Conservation (phyloP, 169 alveolate genomes). For the Amoebophrya sp. region DNA sequence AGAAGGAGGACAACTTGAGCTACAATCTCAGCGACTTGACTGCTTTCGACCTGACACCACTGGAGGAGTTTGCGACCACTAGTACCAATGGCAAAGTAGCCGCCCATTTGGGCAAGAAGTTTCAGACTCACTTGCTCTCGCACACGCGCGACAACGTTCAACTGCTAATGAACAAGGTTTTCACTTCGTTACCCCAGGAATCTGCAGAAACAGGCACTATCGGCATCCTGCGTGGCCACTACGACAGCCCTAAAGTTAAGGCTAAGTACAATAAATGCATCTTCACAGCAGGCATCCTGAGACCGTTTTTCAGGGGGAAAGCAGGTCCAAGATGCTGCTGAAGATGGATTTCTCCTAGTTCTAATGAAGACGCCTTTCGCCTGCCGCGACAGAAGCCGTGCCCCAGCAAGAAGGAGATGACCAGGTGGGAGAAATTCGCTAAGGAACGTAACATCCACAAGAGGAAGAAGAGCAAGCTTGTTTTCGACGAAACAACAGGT, state of each 20-base stretch:
- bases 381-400: not conserved
- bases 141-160: slow-evolving; percentile 4
- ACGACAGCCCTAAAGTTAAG: not conserved
- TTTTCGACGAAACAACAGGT: not conserved
- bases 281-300: no score
- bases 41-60: not conserved
- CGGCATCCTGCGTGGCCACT: not conserved
- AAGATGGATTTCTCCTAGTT: no score
- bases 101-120: no score
- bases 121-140: no score
- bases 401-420: not conserved
- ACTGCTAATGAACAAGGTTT: not conserved
- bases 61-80: not conserved
- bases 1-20: not conserved
- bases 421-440: slow-evolving; percentile 26
- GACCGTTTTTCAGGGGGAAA: no score
- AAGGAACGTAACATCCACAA: not conserved
- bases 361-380: not conserved
- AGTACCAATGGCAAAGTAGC: not conserved
- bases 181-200: not conserved
- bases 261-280: no score
- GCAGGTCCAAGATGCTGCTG: no score
- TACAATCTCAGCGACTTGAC: not conserved
- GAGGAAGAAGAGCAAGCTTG: not conserved
- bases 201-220: not conserved